Percentiles rank a stretch among this genome's conserved stretches.
These are phyloP conservation scores for Polygonum aviculare DNA, from an alignment of 148 eudicot genomes.

Conservation along the genomic window DNA sequence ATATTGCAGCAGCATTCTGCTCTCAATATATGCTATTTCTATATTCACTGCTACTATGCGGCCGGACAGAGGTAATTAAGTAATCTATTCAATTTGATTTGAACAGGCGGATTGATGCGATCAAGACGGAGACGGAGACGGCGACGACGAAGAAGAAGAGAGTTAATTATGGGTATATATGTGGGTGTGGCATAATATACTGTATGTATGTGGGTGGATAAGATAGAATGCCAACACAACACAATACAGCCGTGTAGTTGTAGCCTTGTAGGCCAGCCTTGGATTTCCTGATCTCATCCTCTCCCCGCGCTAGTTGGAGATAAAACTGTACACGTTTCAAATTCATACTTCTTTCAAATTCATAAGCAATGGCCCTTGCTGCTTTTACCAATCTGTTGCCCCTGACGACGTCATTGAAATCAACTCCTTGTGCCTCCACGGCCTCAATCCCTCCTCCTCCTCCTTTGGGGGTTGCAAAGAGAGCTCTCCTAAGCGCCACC, in stretches of 20 bases:
- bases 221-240: no score
- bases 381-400: neutral
- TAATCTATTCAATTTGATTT: no score
- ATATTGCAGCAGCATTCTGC: conserved; percentile 28
- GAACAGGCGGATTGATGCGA: neutral
- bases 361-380: neutral
- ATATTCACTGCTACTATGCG: no score
- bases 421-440: neutral
- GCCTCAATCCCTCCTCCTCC: neutral
- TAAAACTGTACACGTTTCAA: no score
- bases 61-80: no score
- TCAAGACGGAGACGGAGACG: neutral
- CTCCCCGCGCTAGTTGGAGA: no score
- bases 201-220: no score
- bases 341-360: no score
- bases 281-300: no score
- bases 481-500: neutral
- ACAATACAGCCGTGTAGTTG: no score
- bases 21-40: neutral
- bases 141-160: neutral
- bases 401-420: no score
- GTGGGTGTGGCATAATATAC: neutral
- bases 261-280: no score
- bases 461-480: neutral
- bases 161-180: neutral